Conservation (phyloP, 2,329 filamentous ascomycete species). For the Tolypocladium ovalisporum region DNA sequence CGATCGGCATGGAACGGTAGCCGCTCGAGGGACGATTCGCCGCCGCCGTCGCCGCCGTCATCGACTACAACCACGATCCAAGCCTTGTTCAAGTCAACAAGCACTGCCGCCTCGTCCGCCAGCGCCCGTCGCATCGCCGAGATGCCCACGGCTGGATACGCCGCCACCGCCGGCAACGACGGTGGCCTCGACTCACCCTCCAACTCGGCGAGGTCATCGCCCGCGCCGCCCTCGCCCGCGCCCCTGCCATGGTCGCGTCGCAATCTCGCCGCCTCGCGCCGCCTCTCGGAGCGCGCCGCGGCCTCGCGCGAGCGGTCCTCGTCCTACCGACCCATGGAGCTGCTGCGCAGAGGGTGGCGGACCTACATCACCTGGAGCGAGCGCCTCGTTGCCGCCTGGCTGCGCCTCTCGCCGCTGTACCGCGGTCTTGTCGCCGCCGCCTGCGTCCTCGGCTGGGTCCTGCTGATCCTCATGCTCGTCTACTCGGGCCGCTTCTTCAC, state of each 20-base stretch:
- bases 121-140: background rate
- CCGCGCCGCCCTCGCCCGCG: background rate
- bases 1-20: background rate
- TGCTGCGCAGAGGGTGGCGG: slow-evolving; percentile 24
- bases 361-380: slow-evolving; percentile 27
- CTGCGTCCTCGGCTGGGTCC: slow-evolving; percentile 36
- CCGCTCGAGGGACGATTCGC: background rate
- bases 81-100: background rate
- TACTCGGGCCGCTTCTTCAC: slow-evolving; percentile 75
- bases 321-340: background rate
- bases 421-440: slow-evolving; percentile 44
- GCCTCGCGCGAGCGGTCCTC: slow-evolving; percentile 16
- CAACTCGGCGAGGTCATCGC: background rate
- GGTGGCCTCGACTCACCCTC: slow-evolving; percentile 3
- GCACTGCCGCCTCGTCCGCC: background rate
- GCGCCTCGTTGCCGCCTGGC: slow-evolving; percentile 37
- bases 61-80: background rate
- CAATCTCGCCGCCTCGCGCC: slow-evolving; percentile 9
- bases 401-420: slow-evolving; percentile 48
- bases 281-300: slow-evolving; percentile 24
- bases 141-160: background rate
- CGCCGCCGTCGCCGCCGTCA: background rate
- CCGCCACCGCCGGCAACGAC: background rate
- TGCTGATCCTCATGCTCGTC: slow-evolving; percentile 59
- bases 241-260: background rate